Conservation (phyloP, 768 basidiomycete species). For the Amanita fuliginea region DNA sequence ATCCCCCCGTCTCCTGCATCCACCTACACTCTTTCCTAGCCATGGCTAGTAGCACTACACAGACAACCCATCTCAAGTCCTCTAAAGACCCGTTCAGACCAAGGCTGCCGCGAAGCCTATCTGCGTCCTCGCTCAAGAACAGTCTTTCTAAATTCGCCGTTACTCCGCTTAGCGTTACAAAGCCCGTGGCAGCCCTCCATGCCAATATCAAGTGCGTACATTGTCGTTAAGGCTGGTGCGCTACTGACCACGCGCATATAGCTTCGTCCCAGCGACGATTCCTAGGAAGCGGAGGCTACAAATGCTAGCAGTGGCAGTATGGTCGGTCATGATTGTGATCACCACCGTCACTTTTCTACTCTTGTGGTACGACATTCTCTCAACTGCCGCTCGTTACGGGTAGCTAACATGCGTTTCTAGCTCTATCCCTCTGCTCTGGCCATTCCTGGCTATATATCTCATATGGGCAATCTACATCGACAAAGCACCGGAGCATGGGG, state of each 20-base stretch:
- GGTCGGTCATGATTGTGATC: slow-evolving; percentile 75
- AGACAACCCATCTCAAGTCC: background rate
- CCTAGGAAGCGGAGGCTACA: slow-evolving; percentile 81
- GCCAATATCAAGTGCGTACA: slow-evolving; percentile 62
- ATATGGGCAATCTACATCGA: slow-evolving; percentile 75
- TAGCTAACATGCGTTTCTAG: slow-evolving; percentile 25
- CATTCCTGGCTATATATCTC: slow-evolving; percentile 63
- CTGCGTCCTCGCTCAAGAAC: slow-evolving; percentile 51
- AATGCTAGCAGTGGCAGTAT: slow-evolving; percentile 79
- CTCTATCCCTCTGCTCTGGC: slow-evolving; percentile 86
- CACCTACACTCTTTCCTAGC: background rate
- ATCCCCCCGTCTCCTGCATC: too few relatives aligned
- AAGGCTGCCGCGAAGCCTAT: slow-evolving; percentile 27
- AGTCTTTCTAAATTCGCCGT: slow-evolving; percentile 48
- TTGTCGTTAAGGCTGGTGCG: background rate
- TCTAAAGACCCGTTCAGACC: background rate
- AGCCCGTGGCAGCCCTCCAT: slow-evolving; percentile 54
- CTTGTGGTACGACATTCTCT: slow-evolving; percentile 53
- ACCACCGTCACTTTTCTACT: slow-evolving; percentile 58
- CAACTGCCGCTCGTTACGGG: background rate
- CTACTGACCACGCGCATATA: slow-evolving; percentile 15
- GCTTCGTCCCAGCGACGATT: slow-evolving; percentile 80
- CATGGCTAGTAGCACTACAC: background rate
- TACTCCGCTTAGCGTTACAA: slow-evolving; percentile 34
- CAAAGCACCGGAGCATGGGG: slow-evolving; percentile 59